Evolutionary conservation across 1,139 yeast species (phyloP).

Genomic region (Yamadazyma jaroonii): DNA sequence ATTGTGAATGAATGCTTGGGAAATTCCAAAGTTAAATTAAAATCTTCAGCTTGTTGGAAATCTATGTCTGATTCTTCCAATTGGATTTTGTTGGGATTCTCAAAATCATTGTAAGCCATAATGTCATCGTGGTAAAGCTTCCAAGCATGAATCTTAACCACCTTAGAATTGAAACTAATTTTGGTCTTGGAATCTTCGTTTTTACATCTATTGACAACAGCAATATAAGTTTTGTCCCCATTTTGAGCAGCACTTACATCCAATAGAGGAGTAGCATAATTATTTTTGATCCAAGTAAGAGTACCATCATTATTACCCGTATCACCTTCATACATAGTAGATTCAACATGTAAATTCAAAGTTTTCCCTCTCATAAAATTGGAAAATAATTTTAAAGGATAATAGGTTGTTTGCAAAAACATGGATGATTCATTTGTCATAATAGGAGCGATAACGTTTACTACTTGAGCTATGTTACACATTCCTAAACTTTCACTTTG

Average conservation of each 20-base stretch:
- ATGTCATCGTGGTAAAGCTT: conserved; percentile 25
- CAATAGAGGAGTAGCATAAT: conserved; percentile 18
- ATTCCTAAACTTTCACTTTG: conserved; percentile 26
- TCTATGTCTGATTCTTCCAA: conserved; percentile 8
- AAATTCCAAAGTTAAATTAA: conserved; percentile 8
- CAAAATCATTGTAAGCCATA: conserved; percentile 19
- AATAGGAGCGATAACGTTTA: conserved; percentile 33
- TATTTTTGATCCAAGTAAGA: conserved; percentile 21
- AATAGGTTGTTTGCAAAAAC: conserved; percentile 26
- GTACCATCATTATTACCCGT: conserved; percentile 21
- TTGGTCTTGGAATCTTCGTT: conserved; percentile 19
- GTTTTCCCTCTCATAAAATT: conserved; percentile 28
- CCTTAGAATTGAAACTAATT: conserved; percentile 14
- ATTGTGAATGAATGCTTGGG: conserved; percentile 16
- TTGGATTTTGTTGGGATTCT: conserved; percentile 14
- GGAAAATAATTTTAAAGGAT: conserved; percentile 24
- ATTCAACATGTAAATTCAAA: conserved; percentile 23
- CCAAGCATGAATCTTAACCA: conserved; percentile 16
- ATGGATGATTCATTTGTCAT: conserved; percentile 22
- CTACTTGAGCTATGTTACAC: conserved; percentile 32
- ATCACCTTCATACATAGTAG: conserved; percentile 22
- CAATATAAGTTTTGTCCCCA: conserved; percentile 17
- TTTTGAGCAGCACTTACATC: conserved; percentile 17
- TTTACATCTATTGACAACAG: conserved; percentile 25
- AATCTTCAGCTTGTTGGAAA: conserved; percentile 4